phyloP scores from a whole-genome alignment of 2,329 filamentous ascomycete species.

The Microdochium bolleyi region DNA sequence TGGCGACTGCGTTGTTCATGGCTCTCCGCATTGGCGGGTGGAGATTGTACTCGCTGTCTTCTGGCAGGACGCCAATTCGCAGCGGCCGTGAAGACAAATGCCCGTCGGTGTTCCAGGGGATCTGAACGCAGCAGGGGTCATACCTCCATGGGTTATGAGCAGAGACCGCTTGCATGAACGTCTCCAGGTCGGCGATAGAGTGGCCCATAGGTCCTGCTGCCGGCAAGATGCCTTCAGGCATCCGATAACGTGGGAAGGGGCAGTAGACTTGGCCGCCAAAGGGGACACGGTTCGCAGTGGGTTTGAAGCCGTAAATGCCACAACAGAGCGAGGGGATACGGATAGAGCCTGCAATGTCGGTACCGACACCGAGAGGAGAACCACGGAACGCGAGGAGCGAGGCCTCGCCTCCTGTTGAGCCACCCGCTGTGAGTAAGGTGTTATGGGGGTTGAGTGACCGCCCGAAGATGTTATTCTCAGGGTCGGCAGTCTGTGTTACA shows the following conservation, averaged over 20 bases:
- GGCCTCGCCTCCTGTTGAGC: not conserved
- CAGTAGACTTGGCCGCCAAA: slow-evolving; percentile 12
- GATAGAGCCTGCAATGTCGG: not conserved
- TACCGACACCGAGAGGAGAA: not conserved
- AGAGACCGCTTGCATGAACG: slow-evolving; percentile 19
- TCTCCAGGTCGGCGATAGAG: slow-evolving; percentile 22
- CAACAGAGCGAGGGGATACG: not conserved
- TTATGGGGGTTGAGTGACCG: not conserved
- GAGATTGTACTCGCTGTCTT: no score
- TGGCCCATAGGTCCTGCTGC: slow-evolving; percentile 24
- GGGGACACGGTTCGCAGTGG: slow-evolving; percentile 11
- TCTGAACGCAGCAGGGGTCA: slow-evolving; percentile 18
- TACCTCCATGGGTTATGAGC: slow-evolving; percentile 14
- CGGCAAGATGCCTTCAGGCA: slow-evolving; percentile 13
- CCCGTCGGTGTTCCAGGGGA: slow-evolving; percentile 14
- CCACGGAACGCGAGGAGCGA: not conserved
- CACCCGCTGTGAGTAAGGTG: not conserved
- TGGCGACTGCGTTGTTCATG: no score
- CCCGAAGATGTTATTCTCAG: slow-evolving; percentile 30
- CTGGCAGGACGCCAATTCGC: no score
- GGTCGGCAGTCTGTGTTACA: not conserved
- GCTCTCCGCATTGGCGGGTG: no score
- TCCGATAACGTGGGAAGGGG: slow-evolving; percentile 21
- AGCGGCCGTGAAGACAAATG: no score
- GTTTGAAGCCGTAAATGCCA: not conserved